These are phyloP conservation scores for Phialemonium atrogriseum DNA, from an alignment of 2,329 filamentous ascomycete species.

Conservation along the genomic window DNA sequence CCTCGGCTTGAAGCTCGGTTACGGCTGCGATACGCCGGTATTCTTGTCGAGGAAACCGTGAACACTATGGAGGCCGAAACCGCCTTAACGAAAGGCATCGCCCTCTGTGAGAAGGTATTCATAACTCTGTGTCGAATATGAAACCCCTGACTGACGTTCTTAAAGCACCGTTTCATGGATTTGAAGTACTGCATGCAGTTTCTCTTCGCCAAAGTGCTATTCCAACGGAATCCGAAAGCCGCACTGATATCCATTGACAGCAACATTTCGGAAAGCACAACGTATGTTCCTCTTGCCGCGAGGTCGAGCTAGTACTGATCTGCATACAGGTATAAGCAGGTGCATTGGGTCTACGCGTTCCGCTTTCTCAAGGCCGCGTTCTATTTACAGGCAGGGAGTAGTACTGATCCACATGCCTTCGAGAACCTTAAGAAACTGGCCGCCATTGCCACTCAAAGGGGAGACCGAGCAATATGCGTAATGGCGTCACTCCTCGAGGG, in stretches of 20 bases:
- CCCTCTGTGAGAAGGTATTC: conserved; percentile 55
- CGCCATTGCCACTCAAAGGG: conserved; percentile 47
- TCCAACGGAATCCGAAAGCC: conserved; percentile 62
- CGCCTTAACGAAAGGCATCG: conserved; percentile 61
- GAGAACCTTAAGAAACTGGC: conserved; percentile 62
- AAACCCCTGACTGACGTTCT: too few species aligned
- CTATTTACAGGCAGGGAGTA: conserved; percentile 51
- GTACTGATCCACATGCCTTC: conserved; percentile 54
- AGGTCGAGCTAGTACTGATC: background rate
- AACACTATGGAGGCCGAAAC: conserved; percentile 68
- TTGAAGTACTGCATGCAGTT: conserved; percentile 74
- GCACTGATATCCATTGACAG: conserved; percentile 64
- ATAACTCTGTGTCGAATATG: background rate
- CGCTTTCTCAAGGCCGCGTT: conserved; percentile 65
- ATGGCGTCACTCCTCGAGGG: conserved; percentile 62
- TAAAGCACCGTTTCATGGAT: conserved; percentile 49
- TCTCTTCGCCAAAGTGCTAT: conserved; percentile 60
- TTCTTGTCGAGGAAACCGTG: conserved; percentile 68
- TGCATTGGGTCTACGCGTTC: conserved; percentile 69
- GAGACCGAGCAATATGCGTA: conserved; percentile 57
- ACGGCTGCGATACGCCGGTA: conserved; percentile 60
- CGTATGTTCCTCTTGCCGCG: conserved; percentile 33
- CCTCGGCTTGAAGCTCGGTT: conserved; percentile 63
- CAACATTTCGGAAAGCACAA: conserved; percentile 59
- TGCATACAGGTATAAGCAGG: conserved; percentile 48